Evolutionary conservation across 129 eudicot genomes (phyloP), one percentile per base, ranked within the genome.

Genomic region (Artemisia tridentata): DNA sequence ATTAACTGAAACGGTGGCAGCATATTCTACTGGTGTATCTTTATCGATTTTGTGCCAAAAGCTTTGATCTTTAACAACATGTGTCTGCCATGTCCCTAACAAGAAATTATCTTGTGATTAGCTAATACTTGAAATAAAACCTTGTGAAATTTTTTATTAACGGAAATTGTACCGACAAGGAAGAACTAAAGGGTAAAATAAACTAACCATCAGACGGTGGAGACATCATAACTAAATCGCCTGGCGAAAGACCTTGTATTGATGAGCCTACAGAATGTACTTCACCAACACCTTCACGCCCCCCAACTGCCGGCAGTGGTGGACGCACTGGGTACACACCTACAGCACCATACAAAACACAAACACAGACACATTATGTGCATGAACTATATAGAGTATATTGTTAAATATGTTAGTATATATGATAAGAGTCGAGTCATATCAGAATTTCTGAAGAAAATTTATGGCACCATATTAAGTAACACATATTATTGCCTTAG

Each of bases 321-420:
- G 97, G 96, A 84, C 91, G 82, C 60, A 87, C 93, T 17, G 97
- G 97, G 72, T 93, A 93, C 38, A 89, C 96, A 49, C 98, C 98
- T 91, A 49, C 47, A 71, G 3, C n/a, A 60, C 7, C 43, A 72
- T 18, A 46, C 19, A 47, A 27, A 73, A 25, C 48, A 15, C 47
- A n/a, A 20, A 58, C 31, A 71, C 61, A 20, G 48, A n/a, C 7
- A 31, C 38, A 31, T 31, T 31, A 31, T 31, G 38, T 4, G 38
- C 38, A 31, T 31, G 38, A 31, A 31, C 9, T 38, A 38, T 34
- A n/a, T n/a, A 34, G 41, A 34, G 41, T 34, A 34, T 34, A 34
- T 34, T 5, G 41, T 34, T 29, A 29, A 29, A 29, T 29, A 29
- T 29, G n/a, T 25, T 25, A 25, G 27, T 3, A 25, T 25, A 25